Evolutionary conservation across 331 rosid genomes (phyloP).

Genomic region (Telfairia occidentalis): DNA sequence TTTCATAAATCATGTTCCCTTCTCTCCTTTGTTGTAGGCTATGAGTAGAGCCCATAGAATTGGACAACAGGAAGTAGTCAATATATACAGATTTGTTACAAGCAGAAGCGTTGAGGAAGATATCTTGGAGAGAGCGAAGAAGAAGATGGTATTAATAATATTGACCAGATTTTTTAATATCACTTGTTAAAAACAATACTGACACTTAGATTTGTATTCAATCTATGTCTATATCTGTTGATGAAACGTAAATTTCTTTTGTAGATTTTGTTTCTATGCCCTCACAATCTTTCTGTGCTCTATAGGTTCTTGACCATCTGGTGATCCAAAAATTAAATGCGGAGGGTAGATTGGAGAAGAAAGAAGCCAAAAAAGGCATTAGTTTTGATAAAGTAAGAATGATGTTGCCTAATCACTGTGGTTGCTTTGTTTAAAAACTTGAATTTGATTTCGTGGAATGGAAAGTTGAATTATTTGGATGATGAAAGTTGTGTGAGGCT

Average conservation of each 20-base stretch:
- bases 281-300: slow-evolving; percentile 21
- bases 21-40: slow-evolving; percentile 39
- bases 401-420: slow-evolving; percentile 7
- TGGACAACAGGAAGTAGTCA: slow-evolving; percentile 97
- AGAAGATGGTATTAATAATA: slow-evolving; percentile 62
- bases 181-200: background rate
- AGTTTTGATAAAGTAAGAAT: slow-evolving; percentile 81
- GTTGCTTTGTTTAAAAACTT: background rate
- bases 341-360: slow-evolving; percentile 96
- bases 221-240: background rate
- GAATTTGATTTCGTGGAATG: background rate
- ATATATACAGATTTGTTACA: slow-evolving; percentile 93
- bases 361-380: slow-evolving; percentile 84
- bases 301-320: slow-evolving; percentile 95
- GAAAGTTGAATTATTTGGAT: background rate
- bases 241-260: slow-evolving; percentile 3
- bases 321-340: slow-evolving; percentile 98
- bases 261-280: slow-evolving; percentile 8
- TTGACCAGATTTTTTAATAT: background rate
- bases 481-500: background rate
- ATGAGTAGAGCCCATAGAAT: slow-evolving; percentile 99
- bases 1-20: background rate
- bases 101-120: slow-evolving; percentile 99
- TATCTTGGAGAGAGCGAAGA: slow-evolving; percentile 96
- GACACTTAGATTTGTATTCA: background rate